Evolutionary conservation across 352 stramenopile genomes (phyloP).

Genomic region (Plasmopara halstedii): DNA sequence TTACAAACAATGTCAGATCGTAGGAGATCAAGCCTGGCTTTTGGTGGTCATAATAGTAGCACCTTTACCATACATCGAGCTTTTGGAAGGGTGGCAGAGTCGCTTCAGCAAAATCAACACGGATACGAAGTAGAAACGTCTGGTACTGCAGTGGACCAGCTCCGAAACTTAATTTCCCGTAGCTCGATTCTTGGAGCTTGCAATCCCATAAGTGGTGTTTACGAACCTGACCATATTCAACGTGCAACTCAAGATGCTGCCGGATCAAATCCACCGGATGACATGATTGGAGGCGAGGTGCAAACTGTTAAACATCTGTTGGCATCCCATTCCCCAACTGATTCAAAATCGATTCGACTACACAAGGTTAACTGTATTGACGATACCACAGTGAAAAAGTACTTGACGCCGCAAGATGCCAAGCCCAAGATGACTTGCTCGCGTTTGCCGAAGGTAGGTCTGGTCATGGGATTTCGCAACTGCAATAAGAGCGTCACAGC

Average conservation of each 20-base stretch:
- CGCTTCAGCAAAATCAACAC: constrained; percentile 23
- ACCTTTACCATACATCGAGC: constrained; percentile 28
- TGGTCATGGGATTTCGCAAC: constrained; percentile 36
- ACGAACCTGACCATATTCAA: constrained; percentile 5
- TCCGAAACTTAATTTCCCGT: constrained; percentile 44
- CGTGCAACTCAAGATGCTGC: background rate
- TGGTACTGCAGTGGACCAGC: constrained; percentile 35
- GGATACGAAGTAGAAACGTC: constrained; percentile 13
- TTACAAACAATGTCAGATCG: constrained; percentile 36
- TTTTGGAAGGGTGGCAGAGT: constrained; percentile 36
- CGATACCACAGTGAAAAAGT: constrained; percentile 1
- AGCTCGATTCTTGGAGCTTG: constrained; percentile 12
- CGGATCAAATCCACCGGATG: constrained; percentile 6
- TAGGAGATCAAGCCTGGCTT: constrained; percentile 16
- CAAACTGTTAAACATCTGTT: constrained; percentile 15
- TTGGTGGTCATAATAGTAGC: constrained; percentile 15
- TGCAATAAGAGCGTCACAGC: constrained; percentile 17
- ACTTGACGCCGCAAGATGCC: constrained; percentile 12
- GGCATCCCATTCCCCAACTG: background rate
- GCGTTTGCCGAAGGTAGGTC: constrained; percentile 33
- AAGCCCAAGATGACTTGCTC: constrained; percentile 32
- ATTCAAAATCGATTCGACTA: constrained; percentile 1
- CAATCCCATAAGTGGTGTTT: constrained; percentile 9
- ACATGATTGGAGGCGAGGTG: constrained; percentile 13
- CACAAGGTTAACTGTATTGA: background rate